Conservation (phyloP, 2,329 filamentous ascomycete species). For the Trichophyton equinum region DNA sequence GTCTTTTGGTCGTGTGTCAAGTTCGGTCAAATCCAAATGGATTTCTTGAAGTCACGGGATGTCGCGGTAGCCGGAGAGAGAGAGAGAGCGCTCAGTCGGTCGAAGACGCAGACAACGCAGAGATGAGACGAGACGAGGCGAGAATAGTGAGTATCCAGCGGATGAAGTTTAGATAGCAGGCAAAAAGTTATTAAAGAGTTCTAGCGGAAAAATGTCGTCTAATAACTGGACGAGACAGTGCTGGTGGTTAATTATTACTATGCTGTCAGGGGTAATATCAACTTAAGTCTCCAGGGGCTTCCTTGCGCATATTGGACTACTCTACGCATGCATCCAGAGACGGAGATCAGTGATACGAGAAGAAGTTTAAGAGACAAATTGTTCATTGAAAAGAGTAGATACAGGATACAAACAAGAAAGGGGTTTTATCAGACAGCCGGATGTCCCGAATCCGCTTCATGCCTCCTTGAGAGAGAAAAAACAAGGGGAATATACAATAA, state of each 20-base stretch:
- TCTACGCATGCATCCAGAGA: too few species aligned
- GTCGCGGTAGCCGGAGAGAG: not conserved
- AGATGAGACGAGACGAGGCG: not conserved
- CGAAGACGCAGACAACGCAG: not conserved
- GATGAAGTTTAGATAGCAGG: too few species aligned
- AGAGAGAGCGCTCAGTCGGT: not conserved
- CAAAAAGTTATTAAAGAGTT: too few species aligned
- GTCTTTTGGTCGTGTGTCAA: not conserved
- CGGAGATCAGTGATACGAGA: not conserved
- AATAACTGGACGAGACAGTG: too few species aligned
- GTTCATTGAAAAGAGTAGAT: not conserved
- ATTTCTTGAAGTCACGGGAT: not conserved
- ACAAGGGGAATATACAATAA: not conserved
- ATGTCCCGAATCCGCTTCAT: not conserved
- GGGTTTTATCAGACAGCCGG: not conserved
- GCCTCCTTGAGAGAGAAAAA: not conserved
- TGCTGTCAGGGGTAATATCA: too few species aligned
- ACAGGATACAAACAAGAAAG: not conserved
- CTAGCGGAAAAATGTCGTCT: too few species aligned
- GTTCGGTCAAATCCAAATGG: not conserved
- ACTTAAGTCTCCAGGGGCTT: too few species aligned
- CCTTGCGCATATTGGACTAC: too few species aligned
- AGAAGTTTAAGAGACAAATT: not conserved
- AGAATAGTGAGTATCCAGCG: too few species aligned
- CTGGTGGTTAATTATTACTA: too few species aligned